phyloP scores from a whole-genome alignment of 1,284 basidiomycete species.

The Tremellales sp. region DNA sequence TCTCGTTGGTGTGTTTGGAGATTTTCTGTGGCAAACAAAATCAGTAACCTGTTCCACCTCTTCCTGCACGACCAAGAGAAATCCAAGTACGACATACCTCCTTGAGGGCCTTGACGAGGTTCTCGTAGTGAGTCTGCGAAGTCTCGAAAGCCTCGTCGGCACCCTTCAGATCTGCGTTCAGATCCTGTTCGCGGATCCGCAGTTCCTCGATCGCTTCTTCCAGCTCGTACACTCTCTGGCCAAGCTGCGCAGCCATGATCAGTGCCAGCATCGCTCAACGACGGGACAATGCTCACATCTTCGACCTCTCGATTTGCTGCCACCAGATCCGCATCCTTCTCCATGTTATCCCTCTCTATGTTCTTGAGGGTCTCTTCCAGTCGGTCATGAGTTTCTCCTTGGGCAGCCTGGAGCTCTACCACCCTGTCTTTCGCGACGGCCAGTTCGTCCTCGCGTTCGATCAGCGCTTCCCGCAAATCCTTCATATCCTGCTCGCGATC shows the following conservation, averaged over 20 bases:
- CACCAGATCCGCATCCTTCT: conserved; percentile 44
- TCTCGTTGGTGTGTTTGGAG: conserved; percentile 20
- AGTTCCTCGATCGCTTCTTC: conserved; percentile 59
- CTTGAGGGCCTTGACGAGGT: conserved; percentile 67
- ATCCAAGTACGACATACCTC: conserved; percentile 61
- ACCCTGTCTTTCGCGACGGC: conserved; percentile 30
- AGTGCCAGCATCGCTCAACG: not conserved
- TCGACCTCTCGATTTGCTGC: conserved; percentile 69
- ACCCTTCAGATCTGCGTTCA: conserved; percentile 50
- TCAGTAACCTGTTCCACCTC: conserved; percentile 9
- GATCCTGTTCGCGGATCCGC: conserved; percentile 57
- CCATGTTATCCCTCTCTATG: conserved; percentile 44
- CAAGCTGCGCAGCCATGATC: conserved; percentile 29
- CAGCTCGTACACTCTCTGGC: conserved; percentile 47
- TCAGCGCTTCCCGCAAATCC: conserved; percentile 30
- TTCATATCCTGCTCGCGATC: conserved; percentile 39
- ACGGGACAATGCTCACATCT: conserved; percentile 46
- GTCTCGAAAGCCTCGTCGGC: conserved; percentile 60
- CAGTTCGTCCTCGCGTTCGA: conserved; percentile 39
- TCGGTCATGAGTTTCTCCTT: conserved; percentile 42
- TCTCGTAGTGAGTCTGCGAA: conserved; percentile 68
- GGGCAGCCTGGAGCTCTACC: conserved; percentile 37
- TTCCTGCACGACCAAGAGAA: conserved; percentile 9
- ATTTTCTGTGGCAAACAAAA: conserved; percentile 21
- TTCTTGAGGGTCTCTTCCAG: conserved; percentile 42